Percentiles rank a stretch among this genome's conserved stretches.
These are phyloP conservation scores for Stephanodiscus triporus DNA, from an alignment of 108 stramenopile species.

Conservation along the genomic window DNA sequence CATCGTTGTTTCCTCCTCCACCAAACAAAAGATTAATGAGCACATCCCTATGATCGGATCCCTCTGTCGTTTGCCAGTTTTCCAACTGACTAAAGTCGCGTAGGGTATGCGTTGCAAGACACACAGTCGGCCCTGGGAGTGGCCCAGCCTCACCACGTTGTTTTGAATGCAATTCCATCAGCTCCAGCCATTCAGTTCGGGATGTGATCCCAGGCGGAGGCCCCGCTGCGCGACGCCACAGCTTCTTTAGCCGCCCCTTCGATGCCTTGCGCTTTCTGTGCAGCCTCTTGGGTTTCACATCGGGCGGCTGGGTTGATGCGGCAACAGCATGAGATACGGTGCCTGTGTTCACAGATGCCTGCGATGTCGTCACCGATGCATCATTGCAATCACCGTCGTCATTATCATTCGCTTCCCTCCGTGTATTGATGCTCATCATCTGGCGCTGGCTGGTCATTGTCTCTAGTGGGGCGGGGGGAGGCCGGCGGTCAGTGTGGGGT, in stretches of 20 bases:
- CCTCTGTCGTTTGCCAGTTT: constrained; percentile 62
- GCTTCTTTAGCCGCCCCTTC: constrained; percentile 37
- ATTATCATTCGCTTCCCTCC: background rate
- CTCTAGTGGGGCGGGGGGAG: no score
- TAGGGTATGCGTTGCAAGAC: background rate
- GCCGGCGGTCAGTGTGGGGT: no score
- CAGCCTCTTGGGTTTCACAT: constrained; percentile 20
- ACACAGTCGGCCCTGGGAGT: constrained; percentile 38
- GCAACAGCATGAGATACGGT: background rate
- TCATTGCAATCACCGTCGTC: background rate
- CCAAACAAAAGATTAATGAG: constrained; percentile 57
- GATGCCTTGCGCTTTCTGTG: constrained; percentile 49
- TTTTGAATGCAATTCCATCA: constrained; percentile 34
- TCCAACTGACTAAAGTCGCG: constrained; percentile 26
- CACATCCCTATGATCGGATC: constrained; percentile 73
- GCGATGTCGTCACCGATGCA: background rate
- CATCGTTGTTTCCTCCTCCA: background rate
- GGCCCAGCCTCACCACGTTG: no score
- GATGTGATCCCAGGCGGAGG: constrained; percentile 37
- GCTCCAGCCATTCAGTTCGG: constrained; percentile 37
- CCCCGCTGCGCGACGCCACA: constrained; percentile 39
- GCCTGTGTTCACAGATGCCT: background rate
- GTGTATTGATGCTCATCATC: no score
- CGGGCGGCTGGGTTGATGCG: background rate
- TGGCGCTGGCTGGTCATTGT: no score